Base-by-base conservation (phyloP, 164 flowering plant genomes). In the Liriodendron chinense region DNA sequence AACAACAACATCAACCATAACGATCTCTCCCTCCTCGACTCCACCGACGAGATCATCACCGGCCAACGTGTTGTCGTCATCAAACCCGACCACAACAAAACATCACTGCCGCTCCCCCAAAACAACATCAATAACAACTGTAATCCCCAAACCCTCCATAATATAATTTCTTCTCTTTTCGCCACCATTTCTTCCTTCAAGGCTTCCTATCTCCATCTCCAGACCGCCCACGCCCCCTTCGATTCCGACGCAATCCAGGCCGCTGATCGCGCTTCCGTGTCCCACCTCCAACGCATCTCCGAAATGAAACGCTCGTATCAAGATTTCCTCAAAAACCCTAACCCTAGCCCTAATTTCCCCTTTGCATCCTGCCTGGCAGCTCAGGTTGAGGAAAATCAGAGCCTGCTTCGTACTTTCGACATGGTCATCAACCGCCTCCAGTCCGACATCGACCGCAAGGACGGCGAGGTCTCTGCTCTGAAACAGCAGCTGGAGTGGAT, bases 381-480 rank as follows among this genome's bases (percentile, higher is more conserved):
- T 75, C 97, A 85, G 76, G 99, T 96, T 13, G 81, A 92, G 73
- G 99, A 96, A 90, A 94, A 94, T 84, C 97, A 94, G 86, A 90
- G 89, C 84, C 86, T 88, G 82, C 86, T 96, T 8, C 82, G 98
- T 53, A 79, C 86, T 28, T 79, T 92, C 50, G 97, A 86, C 72
- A 83, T 88, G 26, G 78, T 88, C 10, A 84, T 94, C 8, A 82
- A 96, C 78, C 81, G 90, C n/a, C 80, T 90, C 49, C 97, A 91
- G 78, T 83, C 83, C 2, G 93, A 92, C 72, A 94, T 96, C 57
- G 99, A 96, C 77, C 77, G 62, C 16, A 92, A 88, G 75, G 91
- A 89, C 75, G 79, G 72, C 21, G 83, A 89, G 72, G 98, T 87
- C 50, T 78, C 68, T 65, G 62, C 25, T 64, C 75, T 89, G 77